phyloP scores from a whole-genome alignment of 2,329 filamentous ascomycete species.

The Reticulascus tulasneorum region DNA sequence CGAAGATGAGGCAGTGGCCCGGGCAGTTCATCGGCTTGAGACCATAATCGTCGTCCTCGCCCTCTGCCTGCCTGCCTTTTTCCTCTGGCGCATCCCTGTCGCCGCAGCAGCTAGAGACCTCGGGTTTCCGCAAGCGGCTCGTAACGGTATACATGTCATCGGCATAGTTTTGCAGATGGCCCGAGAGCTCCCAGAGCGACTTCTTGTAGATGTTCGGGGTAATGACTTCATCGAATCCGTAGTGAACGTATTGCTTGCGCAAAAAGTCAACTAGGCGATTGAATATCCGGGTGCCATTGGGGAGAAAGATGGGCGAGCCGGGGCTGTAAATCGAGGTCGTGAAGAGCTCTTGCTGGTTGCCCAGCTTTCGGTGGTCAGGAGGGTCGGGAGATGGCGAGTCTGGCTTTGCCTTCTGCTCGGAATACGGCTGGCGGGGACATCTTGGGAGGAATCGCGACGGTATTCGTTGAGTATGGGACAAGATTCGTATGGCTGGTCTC shows the following conservation, averaged over 20 bases:
- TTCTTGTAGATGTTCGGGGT: conserved; percentile 91
- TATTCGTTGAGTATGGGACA: conserved; percentile 1
- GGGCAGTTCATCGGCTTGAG: conserved; percentile 94
- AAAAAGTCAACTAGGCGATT: conserved; percentile 80
- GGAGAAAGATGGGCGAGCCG: conserved; percentile 79
- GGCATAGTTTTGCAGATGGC: conserved; percentile 85
- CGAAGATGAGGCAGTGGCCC: conserved; percentile 82
- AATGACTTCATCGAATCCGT: conserved; percentile 84
- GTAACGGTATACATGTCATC: conserved; percentile 88
- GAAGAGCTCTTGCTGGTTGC: conserved; percentile 69
- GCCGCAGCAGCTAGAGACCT: conserved; percentile 24
- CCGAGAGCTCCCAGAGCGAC: conserved; percentile 78
- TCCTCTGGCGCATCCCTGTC: conserved; percentile 18
- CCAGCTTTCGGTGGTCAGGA: conserved; percentile 58
- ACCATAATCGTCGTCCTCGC: conserved; percentile 70
- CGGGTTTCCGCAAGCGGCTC: conserved; percentile 34
- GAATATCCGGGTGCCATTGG: conserved; percentile 77
- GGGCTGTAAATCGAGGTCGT: conserved; percentile 76
- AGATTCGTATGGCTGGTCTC: conserved; percentile 12
- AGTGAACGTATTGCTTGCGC: conserved; percentile 76
- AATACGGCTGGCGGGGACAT: conserved; percentile 10
- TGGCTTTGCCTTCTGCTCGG: conserved; percentile 6
- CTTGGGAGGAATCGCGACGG: background rate
- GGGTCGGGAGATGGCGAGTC: conserved; percentile 14
- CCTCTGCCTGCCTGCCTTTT: conserved; percentile 22